Evolutionary conservation across 768 basidiomycete species (phyloP).

Genomic region (Mycena leptocephala): DNA sequence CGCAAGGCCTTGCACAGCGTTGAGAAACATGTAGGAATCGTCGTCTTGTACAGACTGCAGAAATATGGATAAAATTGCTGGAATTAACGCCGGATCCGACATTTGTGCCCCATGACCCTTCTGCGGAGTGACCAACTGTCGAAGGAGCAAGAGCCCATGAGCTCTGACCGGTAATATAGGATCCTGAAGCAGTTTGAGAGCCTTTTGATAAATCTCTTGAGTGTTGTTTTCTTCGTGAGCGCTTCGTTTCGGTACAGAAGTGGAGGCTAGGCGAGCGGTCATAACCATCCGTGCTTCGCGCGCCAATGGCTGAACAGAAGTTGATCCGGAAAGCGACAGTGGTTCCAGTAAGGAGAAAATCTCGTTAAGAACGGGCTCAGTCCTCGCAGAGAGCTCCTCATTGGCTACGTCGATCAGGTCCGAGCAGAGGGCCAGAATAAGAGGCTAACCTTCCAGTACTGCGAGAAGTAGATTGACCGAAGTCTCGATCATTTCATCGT

Average conservation of each 20-base stretch:
- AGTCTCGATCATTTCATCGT: constrained; percentile 82
- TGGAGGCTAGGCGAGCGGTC: constrained; percentile 82
- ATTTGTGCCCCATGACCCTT: constrained; percentile 39
- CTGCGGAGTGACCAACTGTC: constrained; percentile 76
- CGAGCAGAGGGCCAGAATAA: constrained; percentile 1
- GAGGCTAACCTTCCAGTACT: constrained; percentile 82
- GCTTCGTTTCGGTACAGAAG: constrained; percentile 55
- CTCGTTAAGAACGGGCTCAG: constrained; percentile 76
- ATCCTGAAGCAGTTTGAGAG: constrained; percentile 91
- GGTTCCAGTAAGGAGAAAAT: constrained; percentile 79
- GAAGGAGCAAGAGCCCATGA: constrained; percentile 89
- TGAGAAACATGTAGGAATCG: constrained; percentile 96
- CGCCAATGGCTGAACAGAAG: constrained; percentile 70
- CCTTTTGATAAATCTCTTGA: constrained; percentile 87
- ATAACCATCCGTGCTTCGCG: constrained; percentile 90
- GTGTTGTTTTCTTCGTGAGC: constrained; percentile 57
- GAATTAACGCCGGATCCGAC: constrained; percentile 76
- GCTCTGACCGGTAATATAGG: constrained; percentile 95
- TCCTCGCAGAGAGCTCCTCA: constrained; percentile 72
- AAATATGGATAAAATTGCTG: constrained; percentile 91
- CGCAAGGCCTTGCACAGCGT: constrained; percentile 92
- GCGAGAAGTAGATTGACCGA: constrained; percentile 88
- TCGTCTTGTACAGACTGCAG: constrained; percentile 89
- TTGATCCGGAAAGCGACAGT: constrained; percentile 64
- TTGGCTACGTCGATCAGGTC: constrained; percentile 58